Conservation (phyloP, 164 flowering plant genomes). For the Umbellularia californica region DNA sequence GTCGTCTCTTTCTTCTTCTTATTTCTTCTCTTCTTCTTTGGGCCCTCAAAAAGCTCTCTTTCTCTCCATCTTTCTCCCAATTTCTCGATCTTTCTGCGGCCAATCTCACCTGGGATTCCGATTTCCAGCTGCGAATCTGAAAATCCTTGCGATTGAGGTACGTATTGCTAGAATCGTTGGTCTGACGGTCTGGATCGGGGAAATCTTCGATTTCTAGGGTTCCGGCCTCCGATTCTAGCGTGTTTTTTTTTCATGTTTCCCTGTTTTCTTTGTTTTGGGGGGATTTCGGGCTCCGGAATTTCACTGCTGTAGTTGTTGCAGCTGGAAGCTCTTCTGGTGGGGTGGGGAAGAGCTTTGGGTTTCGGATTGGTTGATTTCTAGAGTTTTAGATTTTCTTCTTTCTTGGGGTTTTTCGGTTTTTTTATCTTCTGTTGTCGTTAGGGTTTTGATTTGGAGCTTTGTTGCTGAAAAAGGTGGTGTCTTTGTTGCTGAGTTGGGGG, state of each 20-base stretch:
- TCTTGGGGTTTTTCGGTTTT: background rate
- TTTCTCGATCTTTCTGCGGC: background rate
- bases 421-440: background rate
- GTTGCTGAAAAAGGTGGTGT: background rate
- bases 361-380: background rate
- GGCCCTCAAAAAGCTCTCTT: background rate
- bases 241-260: background rate
- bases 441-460: conserved; percentile 3
- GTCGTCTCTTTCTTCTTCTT: background rate
- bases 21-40: background rate
- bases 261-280: background rate
- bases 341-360: background rate
- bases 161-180: conserved; percentile 5
- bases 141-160: conserved; percentile 22
- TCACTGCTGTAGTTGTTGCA: background rate
- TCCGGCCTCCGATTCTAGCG: conserved; percentile 1
- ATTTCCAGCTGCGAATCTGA: background rate
- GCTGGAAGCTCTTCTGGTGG: background rate
- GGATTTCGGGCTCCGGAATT: background rate
- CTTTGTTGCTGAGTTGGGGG: background rate
- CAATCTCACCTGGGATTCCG: background rate
- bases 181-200: conserved; percentile 8
- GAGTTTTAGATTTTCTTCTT: conserved; percentile 3
- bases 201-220: conserved; percentile 8
- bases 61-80: background rate